Evolutionary conservation across 116 monocot species (phyloP).

Genomic region (Iris pallida): DNA sequence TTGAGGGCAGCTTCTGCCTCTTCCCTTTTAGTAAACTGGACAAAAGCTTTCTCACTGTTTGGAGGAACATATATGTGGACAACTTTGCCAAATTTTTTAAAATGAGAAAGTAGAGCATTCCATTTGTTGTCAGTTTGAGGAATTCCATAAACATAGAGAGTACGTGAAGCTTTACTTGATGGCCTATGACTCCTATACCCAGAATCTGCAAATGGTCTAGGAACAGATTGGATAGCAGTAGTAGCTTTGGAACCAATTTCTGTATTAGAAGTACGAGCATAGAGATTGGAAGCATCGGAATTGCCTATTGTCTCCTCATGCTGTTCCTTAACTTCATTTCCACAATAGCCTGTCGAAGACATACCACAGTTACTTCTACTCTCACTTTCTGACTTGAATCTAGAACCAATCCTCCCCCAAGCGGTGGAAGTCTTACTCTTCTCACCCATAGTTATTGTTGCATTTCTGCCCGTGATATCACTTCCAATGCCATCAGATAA

Average conservation of each 20-base stretch:
- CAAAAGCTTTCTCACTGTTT: slow-evolving; percentile 89
- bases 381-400: slow-evolving; percentile 25
- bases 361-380: slow-evolving; percentile 22
- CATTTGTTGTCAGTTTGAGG: slow-evolving; percentile 60
- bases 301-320: slow-evolving; percentile 15
- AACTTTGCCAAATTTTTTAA: slow-evolving; percentile 80
- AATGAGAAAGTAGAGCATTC: slow-evolving; percentile 75
- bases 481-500: slow-evolving; percentile 27
- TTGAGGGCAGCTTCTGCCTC: slow-evolving; percentile 92
- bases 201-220: slow-evolving; percentile 22
- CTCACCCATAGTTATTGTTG: slow-evolving; percentile 18
- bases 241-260: slow-evolving; percentile 19
- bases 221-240: slow-evolving; percentile 10
- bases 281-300: slow-evolving; percentile 13
- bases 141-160: slow-evolving; percentile 84
- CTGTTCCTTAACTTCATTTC: slow-evolving; percentile 30
- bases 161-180: slow-evolving; percentile 69
- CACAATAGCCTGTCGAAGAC: slow-evolving; percentile 18
- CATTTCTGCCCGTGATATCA: slow-evolving; percentile 22
- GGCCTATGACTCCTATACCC: slow-evolving; percentile 26
- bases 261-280: slow-evolving; percentile 3
- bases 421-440: slow-evolving; percentile 43
- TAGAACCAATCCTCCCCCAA: slow-evolving; percentile 59
- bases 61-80: slow-evolving; percentile 84
- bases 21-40: slow-evolving; percentile 88